phyloP scores from a whole-genome alignment of 306 rosid genomes.

The Biancaea sappan region DNA sequence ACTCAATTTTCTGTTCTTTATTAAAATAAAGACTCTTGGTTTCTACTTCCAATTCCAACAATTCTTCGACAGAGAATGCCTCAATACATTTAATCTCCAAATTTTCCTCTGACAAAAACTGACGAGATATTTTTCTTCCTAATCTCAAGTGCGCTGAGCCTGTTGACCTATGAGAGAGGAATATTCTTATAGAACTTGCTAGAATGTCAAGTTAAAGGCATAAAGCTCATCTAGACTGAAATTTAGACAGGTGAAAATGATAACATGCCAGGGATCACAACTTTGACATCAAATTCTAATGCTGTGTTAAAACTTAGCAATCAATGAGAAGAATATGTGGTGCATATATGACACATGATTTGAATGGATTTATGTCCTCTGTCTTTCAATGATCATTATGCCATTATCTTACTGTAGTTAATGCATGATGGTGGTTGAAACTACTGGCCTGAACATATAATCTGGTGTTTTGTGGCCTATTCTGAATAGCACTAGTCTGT shows the following conservation, averaged over 20 bases:
- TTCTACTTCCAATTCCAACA: too few relatives aligned
- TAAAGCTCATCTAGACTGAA: not conserved
- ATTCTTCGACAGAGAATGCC: not conserved
- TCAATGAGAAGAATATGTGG: not conserved
- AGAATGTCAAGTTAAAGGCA: not conserved
- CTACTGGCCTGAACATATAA: constrained; percentile 1
- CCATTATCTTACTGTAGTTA: constrained; percentile 14
- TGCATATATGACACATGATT: not conserved
- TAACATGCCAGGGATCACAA: not conserved
- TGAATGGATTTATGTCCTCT: not conserved
- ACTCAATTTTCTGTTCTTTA: not conserved
- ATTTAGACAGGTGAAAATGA: not conserved
- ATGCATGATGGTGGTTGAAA: constrained; percentile 22
- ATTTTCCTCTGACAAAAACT: not conserved
- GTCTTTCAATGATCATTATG: not conserved
- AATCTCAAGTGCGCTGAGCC: not conserved
- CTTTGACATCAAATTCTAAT: not conserved
- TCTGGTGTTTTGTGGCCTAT: constrained; percentile 14
- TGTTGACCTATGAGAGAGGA: not conserved
- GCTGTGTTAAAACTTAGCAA: constrained; percentile 8
- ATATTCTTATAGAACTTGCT: not conserved
- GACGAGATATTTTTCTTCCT: not conserved
- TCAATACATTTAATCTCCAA: not conserved
- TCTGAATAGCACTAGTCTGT: constrained; percentile 29
- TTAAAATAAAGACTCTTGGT: too few relatives aligned